Percentiles rank a stretch among this genome's conserved stretches.
Evolutionary conservation across 2,329 filamentous ascomycete species (phyloP).

Genomic region (Herpotrichia juniperi): DNA sequence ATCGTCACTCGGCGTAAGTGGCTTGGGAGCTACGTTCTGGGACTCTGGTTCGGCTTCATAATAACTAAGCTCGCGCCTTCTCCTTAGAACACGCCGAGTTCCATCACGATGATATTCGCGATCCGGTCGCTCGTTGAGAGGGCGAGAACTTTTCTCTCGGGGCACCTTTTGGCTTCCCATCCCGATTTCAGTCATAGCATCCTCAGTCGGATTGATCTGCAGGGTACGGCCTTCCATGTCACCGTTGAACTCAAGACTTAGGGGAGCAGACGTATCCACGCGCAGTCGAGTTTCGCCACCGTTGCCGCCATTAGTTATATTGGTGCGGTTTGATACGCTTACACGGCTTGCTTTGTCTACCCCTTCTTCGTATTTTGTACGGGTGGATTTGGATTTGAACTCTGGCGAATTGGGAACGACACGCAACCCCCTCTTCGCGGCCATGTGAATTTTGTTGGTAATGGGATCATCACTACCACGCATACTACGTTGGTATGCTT

Average conservation of each 20-base stretch:
- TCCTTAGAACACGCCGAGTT: too few relatives aligned
- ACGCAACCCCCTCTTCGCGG: conserved; percentile 32
- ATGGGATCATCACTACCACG: conserved; percentile 34
- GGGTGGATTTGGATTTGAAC: conserved; percentile 31
- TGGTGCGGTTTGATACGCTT: conserved; percentile 34
- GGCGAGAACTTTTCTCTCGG: too few relatives aligned
- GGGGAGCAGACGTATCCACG: conserved; percentile 36
- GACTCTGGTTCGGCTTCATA: too few relatives aligned
- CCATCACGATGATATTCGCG: too few relatives aligned
- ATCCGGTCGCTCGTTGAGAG: too few relatives aligned
- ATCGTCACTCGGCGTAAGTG: too few relatives aligned
- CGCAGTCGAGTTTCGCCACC: conserved; percentile 43
- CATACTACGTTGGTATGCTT: conserved; percentile 38
- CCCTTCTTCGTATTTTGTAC: conserved; percentile 24
- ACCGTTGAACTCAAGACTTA: conserved; percentile 41
- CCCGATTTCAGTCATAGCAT: conserved; percentile 44
- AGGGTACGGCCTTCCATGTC: conserved; percentile 46
- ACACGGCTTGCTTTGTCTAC: conserved; percentile 33
- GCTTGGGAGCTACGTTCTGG: too few relatives aligned
- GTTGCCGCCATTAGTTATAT: conserved; percentile 23
- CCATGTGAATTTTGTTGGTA: conserved; percentile 34
- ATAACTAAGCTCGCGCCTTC: too few relatives aligned
- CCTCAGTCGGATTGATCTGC: conserved; percentile 36
- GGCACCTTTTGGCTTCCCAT: conserved; percentile 37
- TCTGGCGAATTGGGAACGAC: conserved; percentile 30